Evolutionary conservation across 331 rosid species (phyloP).

Genomic region (Quercus phellos): DNA sequence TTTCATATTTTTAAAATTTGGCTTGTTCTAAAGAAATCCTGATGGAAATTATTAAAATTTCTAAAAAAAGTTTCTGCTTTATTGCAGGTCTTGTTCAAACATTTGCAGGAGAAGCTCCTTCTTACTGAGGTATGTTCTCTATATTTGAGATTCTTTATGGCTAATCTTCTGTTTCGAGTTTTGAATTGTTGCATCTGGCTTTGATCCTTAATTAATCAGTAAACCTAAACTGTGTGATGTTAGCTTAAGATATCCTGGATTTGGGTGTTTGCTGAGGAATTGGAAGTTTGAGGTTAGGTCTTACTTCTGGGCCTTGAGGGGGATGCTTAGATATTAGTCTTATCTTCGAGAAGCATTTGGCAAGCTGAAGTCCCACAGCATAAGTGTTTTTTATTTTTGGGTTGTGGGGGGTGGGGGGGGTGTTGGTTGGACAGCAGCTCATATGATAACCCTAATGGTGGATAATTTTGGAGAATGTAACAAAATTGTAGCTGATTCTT

Average conservation of each 20-base stretch:
- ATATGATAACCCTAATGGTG: background rate
- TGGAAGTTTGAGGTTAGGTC: background rate
- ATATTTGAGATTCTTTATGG: slow-evolving; percentile 13
- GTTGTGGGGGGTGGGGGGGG: too few species aligned
- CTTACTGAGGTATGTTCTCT: slow-evolving; percentile 73
- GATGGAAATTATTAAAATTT: background rate
- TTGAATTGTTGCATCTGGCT: slow-evolving; percentile 1
- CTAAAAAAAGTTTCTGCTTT: slow-evolving; percentile 17
- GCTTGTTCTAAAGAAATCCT: background rate
- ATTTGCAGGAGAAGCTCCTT: slow-evolving; percentile 86
- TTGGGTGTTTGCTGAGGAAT: background rate
- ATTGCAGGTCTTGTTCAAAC: slow-evolving; percentile 88
- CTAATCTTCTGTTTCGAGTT: background rate
- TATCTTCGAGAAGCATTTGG: background rate
- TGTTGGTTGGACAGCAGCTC: background rate
- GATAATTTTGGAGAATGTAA: background rate
- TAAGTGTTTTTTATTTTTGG: too few species aligned
- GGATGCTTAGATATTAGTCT: background rate
- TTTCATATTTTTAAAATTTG: background rate
- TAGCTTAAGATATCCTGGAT: background rate
- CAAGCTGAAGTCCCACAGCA: background rate
- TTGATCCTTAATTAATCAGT: background rate
- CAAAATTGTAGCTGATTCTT: background rate
- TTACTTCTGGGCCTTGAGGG: background rate
- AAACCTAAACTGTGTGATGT: background rate